A percentile compares a stretch with the other conserved stretches of the same genome.
phyloP scores from a whole-genome alignment of 495 filamentous ascomycete genomes.

The Baudoinia panamericana region DNA sequence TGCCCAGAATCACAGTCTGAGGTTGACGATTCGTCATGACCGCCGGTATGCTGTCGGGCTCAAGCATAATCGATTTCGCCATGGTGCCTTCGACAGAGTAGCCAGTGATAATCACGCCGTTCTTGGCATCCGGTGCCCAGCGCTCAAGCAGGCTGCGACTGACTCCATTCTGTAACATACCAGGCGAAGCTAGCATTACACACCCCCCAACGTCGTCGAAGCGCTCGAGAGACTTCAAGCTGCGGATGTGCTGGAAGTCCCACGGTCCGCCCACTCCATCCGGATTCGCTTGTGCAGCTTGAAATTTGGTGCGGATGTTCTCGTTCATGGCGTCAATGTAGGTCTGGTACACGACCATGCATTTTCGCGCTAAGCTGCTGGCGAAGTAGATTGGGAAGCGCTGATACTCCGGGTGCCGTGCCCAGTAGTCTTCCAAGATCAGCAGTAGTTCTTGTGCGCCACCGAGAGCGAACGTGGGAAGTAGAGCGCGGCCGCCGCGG shows the following conservation, averaged over 20 bases:
- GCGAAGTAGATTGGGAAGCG: slow-evolving; percentile 94
- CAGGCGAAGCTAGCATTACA: slow-evolving; percentile 92
- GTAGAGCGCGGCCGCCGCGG: slow-evolving; percentile 78
- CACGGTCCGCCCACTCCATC: slow-evolving; percentile 80
- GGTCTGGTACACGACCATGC: slow-evolving; percentile 97
- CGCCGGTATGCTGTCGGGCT: slow-evolving; percentile 83
- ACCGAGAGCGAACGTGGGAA: slow-evolving; percentile 92
- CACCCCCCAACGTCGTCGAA: slow-evolving; percentile 94
- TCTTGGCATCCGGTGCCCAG: slow-evolving; percentile 90
- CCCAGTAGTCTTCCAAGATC: slow-evolving; percentile 96
- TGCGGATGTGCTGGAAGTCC: slow-evolving; percentile 88
- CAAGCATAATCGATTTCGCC: slow-evolving; percentile 86
- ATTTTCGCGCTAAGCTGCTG: slow-evolving; percentile 81
- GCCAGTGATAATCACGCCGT: slow-evolving; percentile 93
- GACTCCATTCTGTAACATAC: slow-evolving; percentile 95
- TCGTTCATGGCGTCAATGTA: slow-evolving; percentile 98
- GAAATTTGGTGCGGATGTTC: slow-evolving; percentile 83
- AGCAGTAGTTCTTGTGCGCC: slow-evolving; percentile 85
- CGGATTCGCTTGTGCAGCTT: slow-evolving; percentile 41
- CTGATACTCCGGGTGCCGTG: slow-evolving; percentile 68
- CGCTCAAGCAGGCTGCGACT: slow-evolving; percentile 82
- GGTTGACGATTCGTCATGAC: slow-evolving; percentile 51
- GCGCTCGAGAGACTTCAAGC: slow-evolving; percentile 78
- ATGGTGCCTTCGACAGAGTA: slow-evolving; percentile 98
- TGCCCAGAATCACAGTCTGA: slow-evolving; percentile 1